Conservation (phyloP, 768 basidiomycete genomes). For the Termitomyces sp. region DNA sequence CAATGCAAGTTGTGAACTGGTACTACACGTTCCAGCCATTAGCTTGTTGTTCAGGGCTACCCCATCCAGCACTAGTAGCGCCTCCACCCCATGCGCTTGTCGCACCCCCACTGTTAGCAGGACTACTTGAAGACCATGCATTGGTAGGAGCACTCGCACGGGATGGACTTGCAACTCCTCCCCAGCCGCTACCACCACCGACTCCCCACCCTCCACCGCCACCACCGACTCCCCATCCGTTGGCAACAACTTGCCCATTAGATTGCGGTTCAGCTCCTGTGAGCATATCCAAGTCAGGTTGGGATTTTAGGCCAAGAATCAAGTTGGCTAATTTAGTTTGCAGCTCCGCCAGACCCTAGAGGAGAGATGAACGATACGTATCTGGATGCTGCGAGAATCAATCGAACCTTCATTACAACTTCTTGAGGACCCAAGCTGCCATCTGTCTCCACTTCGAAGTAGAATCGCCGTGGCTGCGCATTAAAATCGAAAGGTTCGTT, state of each 20-base stretch:
- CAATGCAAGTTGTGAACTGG: not conserved
- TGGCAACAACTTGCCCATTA: conserved; percentile 22
- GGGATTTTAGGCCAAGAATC: conserved; percentile 66
- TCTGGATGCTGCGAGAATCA: not conserved
- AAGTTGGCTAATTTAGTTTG: conserved; percentile 79
- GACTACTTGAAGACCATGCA: conserved; percentile 18
- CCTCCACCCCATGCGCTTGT: conserved; percentile 31
- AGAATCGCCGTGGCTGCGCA: conserved; percentile 86
- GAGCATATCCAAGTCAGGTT: conserved; percentile 51
- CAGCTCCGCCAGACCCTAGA: conserved; percentile 69
- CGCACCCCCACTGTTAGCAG: conserved; percentile 15
- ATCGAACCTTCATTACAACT: conserved; percentile 73
- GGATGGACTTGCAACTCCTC: conserved; percentile 20
- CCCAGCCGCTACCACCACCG: conserved; percentile 12
- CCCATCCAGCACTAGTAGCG: conserved; percentile 38
- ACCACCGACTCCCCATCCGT: conserved; percentile 12
- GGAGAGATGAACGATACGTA: not conserved
- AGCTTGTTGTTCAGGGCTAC: conserved; percentile 40
- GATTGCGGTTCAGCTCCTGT: conserved; percentile 31
- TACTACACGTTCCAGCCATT: conserved; percentile 50
- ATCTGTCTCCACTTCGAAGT: conserved; percentile 92
- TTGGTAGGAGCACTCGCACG: conserved; percentile 24
- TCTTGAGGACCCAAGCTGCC: conserved; percentile 87
- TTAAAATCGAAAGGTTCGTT: conserved; percentile 84
- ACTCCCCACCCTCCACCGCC: conserved; percentile 13